Evolutionary conservation across 1,284 basidiomycete species (phyloP), one percentile per base, ranked within the genome.

Genomic region (Filobasidium uniguttulatum): DNA sequence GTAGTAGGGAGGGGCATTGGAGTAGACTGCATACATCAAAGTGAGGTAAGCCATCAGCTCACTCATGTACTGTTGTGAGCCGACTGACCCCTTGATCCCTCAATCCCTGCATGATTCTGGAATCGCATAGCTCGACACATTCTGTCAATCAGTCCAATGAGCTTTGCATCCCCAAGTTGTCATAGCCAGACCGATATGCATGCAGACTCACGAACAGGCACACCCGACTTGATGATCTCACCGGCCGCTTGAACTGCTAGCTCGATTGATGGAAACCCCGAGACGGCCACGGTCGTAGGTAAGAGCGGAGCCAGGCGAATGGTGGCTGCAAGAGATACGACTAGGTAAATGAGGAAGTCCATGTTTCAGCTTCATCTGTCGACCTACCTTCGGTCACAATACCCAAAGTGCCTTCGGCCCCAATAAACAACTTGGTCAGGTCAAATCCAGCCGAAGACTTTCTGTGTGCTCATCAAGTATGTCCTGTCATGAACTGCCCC

Each of bases 371-470:
- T 33, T 9, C 31, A n/a, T 9, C 31, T 10, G 31, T 10, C 9
- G 31, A 17, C 22, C 26, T 14, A 35, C 28, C 26, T 75, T 94
- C 90, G 0, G 87, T 91, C 29, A 96, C 77, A 49, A 97, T 86
- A 0, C 91, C 91, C 22, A 96, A 71, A 0, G 90, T 96, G 1
- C 91, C 91, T 64, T 97, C 91, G 0, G 89, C 85, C 17, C 91
- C 90, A 47, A 94, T 84, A 70, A 96, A 96, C 15, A 96, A 68
- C 59, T 91, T 89, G 1, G 88, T 91, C 1, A 80, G 73, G 60
- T 97, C 90, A 48, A 87, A 90, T 1, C 91, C 91, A 0, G 88
- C 88, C 0, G 85, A 82, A 0, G 86, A 91, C 65, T 96, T 96
- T 43, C 75, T 57, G 26, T 31, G 5, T 4, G 3, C n/a, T 10